These are phyloP conservation scores for Xerocomellus chrysenteron DNA, from an alignment of 768 basidiomycete species.

Conservation along the genomic window DNA sequence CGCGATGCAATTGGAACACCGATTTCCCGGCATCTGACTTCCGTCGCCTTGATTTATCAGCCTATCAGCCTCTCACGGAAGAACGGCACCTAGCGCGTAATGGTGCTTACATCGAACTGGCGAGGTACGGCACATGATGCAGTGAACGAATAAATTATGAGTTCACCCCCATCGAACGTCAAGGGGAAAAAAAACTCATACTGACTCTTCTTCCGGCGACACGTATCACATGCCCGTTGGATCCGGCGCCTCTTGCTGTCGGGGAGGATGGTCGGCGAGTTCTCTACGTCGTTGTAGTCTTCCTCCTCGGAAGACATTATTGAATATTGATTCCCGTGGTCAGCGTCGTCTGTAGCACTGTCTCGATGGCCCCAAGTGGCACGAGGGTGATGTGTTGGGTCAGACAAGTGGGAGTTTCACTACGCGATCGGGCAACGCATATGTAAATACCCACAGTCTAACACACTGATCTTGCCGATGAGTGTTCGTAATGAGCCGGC, in stretches of 20 bases:
- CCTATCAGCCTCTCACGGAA: neutral
- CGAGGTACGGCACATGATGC: neutral
- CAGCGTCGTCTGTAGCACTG: neutral
- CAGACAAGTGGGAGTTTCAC: neutral
- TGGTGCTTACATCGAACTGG: slow-evolving; percentile 26
- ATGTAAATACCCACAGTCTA: neutral
- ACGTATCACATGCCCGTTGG: slow-evolving; percentile 80
- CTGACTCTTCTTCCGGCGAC: slow-evolving; percentile 81
- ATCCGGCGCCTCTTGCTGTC: slow-evolving; percentile 66
- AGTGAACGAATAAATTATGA: neutral
- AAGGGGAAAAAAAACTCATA: neutral
- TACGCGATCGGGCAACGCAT: no score
- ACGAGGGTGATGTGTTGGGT: neutral
- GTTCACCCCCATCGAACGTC: neutral
- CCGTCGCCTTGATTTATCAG: slow-evolving; percentile 51
- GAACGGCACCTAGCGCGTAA: neutral
- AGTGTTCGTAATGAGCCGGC: no score
- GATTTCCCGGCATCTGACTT: slow-evolving; percentile 51
- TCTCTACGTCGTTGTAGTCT: slow-evolving; percentile 51
- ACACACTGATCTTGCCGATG: no score
- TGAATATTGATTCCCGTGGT: neutral
- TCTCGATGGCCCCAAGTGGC: neutral
- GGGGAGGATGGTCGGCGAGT: slow-evolving; percentile 25
- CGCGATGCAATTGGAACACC: slow-evolving; percentile 56
- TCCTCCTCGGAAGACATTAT: slow-evolving; percentile 60